Base-by-base conservation (phyloP, 345 rosid species). In the Limnanthes douglasii region DNA sequence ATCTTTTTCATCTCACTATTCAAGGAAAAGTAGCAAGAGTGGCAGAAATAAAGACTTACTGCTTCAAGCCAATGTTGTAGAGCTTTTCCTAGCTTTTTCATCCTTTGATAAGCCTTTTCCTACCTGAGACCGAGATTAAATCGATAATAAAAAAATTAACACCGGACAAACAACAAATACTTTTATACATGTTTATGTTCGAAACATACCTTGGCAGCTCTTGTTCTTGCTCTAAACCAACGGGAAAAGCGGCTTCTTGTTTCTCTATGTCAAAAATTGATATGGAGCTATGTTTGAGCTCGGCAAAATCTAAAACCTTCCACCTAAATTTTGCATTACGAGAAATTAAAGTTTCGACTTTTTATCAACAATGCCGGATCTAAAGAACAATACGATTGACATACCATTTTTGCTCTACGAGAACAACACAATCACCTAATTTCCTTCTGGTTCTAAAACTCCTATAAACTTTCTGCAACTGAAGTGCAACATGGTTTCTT, bases 31-130 rank as follows among this genome's bases (percentile, higher is more conserved):
- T n/a, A n/a, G n/a, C n/a, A n/a, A n/a, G n/a, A n/a, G n/a, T n/a
- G n/a, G n/a, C n/a, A n/a, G n/a, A n/a, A n/a, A n/a, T n/a, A n/a
- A n/a, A n/a, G n/a, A 56, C 92, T 78, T 63, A 86, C 97, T 6
- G 93, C 97, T 37, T 86, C 97, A 18, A 86, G 94, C 94, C 97
- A 86, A 41, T 86, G 97, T 50, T 82, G 97, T 46, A 86, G 60
- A 45, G 97, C 94, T 31, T 39, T 86, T 73, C 28, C 85, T 65
- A 43, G 94, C 97, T 49, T 69, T 82, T 45, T 59, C 82, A 42
- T 75, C 85, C 56, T 82, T 75, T 3, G 94, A 82, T 52, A 69
- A 69, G 20, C 94, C 97, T 65, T 86, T 82, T 39, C 97, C 97
- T 3, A 86, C 78, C 94, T 86, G 59, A n/a, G n/a, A n/a, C n/a